Evolutionary conservation across 2,329 filamentous ascomycete genomes (phyloP), one percentile per base, ranked within the genome.

Genomic region (Hymenoscyphus salicellus): DNA sequence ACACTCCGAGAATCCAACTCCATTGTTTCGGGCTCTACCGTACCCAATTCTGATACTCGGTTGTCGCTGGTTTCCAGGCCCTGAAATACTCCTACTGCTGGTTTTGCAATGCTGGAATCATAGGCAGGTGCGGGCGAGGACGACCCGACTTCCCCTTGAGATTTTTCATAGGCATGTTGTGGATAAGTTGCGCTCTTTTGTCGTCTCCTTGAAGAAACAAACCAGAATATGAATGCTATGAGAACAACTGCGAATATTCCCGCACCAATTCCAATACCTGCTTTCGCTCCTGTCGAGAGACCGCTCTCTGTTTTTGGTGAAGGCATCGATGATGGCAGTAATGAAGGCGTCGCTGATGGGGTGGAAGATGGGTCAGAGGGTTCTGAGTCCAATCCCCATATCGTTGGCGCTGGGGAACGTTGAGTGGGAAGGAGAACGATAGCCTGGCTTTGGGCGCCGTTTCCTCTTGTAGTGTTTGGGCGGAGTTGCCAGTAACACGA

Each of bases 401-500:
- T 20, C 10, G 43, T 11, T 49, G 43, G 43, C 8, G n/a, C 43
- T 10, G 43, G 43, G 6, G 17, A 57, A 28, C 58, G 38, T 52
- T 23, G 14, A 17, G 11, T 26, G 38, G 38, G 26, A 26, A 49
- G 17, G 10, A 60, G n/a, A 8, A 60, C 58, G 20, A 60, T 23
- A 43, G 23, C 20, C 28, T 60, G 36, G 23, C 58, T 60, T 30
- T 70, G 68, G 0, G 64, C 64, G 17, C 69, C 70, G 20, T 52
- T 46, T 1, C 66, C 69, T 6, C 46, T 52, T 3, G 62, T 46
- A 7, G 41, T 55, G 41, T 69, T 64, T 28, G 69, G 70, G 32
- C 66, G 62, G 17, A 72, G 58, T 59, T 72, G 63, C 33, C 68
- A 71, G 41, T 66, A 67, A 41, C 70, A 72, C n/a, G 63, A 60